Conservation (phyloP, 2,329 filamentous ascomycete genomes). For the Pseudopyrenochaeta lycopersici region DNA sequence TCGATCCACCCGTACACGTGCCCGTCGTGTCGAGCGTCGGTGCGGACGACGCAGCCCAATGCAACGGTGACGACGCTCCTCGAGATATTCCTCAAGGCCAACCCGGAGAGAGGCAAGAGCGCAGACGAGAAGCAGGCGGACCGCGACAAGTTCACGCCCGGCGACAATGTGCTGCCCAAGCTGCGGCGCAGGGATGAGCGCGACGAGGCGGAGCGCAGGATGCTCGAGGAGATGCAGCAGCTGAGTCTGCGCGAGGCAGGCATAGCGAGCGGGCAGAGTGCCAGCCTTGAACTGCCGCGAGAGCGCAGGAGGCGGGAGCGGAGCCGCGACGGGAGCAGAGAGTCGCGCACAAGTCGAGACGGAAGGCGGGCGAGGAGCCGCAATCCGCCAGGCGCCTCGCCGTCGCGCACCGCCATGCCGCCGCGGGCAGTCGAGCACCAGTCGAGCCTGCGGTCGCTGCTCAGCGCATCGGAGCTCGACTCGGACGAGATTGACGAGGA, state of each 20-base stretch:
- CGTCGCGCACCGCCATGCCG: slow-evolving; percentile 34
- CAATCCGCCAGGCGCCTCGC: slow-evolving; percentile 29
- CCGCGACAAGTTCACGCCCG: slow-evolving; percentile 77
- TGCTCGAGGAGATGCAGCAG: slow-evolving; percentile 76
- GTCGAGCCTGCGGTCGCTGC: slow-evolving; percentile 83
- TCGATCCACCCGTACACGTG: slow-evolving; percentile 77
- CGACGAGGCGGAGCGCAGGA: slow-evolving; percentile 71
- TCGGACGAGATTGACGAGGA: slow-evolving; percentile 84
- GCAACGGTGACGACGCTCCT: slow-evolving; percentile 88
- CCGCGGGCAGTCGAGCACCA: slow-evolving; percentile 82
- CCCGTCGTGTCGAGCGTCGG: slow-evolving; percentile 86
- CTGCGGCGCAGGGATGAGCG: slow-evolving; percentile 60
- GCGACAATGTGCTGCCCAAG: slow-evolving; percentile 80
- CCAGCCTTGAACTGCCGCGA: slow-evolving; percentile 50
- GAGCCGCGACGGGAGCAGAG: slow-evolving; percentile 50
- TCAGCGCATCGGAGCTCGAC: slow-evolving; percentile 81
- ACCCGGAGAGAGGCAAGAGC: slow-evolving; percentile 77
- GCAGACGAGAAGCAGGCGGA: slow-evolving; percentile 80
- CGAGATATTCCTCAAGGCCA: slow-evolving; percentile 84
- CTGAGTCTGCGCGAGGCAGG: slow-evolving; percentile 76
- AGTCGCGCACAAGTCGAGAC: slow-evolving; percentile 36
- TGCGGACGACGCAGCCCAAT: slow-evolving; percentile 89
- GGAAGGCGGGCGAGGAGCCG: slow-evolving; percentile 37
- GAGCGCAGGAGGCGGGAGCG: slow-evolving; percentile 46
- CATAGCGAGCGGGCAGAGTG: slow-evolving; percentile 53